A percentile compares a stretch with the other conserved stretches of the same genome.
Evolutionary conservation across 1,284 basidiomycete genomes (phyloP).

Genomic region (Ceratobasidium sp.): DNA sequence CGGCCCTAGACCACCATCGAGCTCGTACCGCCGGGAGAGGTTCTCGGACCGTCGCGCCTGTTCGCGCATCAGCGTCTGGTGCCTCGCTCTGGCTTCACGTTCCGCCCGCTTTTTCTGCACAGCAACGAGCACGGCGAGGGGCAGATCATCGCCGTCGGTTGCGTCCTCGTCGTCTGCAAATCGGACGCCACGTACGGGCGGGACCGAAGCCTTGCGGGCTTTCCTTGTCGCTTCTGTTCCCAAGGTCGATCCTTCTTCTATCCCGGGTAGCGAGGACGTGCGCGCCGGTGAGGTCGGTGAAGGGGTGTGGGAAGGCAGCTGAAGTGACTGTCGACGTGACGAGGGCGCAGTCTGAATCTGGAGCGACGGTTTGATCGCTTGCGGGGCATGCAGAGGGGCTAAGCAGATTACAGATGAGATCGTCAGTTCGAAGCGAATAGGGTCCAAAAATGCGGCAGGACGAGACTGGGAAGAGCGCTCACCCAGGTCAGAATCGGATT

Average conservation of each 20-base stretch:
- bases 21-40: not conserved
- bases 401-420: not conserved
- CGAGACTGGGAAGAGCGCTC: constrained; percentile 9
- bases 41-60: constrained; percentile 1
- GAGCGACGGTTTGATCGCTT: not conserved
- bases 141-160: constrained; percentile 36
- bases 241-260: not conserved
- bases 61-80: not conserved
- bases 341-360: constrained; percentile 18
- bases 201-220: constrained; percentile 2
- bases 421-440: constrained; percentile 16
- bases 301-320: not conserved
- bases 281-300: constrained; percentile 18
- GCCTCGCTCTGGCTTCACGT: constrained; percentile 22
- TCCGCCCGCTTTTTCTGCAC: constrained; percentile 41
- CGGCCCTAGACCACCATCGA: not conserved
- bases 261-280: not conserved
- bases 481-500: constrained; percentile 14
- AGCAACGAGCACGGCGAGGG: constrained; percentile 30
- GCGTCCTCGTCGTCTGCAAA: constrained; percentile 40
- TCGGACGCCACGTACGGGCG: constrained; percentile 28
- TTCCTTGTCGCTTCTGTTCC: not conserved
- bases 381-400: constrained; percentile 5
- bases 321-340: constrained; percentile 14
- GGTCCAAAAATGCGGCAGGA: constrained; percentile 18